Conservation (phyloP, 331 rosid genomes). For the Arachis monticola region DNA sequence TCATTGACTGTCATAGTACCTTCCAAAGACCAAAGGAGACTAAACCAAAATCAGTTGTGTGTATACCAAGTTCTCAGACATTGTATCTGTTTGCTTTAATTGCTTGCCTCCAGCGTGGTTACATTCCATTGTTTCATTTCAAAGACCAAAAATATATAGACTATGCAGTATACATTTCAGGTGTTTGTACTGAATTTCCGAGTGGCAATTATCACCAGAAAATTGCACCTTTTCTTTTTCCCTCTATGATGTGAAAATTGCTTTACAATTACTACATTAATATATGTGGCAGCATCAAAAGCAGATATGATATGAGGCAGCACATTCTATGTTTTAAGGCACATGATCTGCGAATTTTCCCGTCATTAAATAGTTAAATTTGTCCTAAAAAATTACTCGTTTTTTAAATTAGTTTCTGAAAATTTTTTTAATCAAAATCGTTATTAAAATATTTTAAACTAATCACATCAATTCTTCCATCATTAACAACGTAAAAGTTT, state of each 20-base stretch:
- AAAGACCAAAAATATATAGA: neutral
- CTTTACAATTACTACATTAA: neutral
- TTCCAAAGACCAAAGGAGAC: neutral
- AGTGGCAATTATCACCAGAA: neutral
- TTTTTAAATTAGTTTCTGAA: too few relatives aligned
- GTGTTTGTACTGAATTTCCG: neutral
- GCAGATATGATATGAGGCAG: neutral
- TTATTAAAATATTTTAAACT: too few relatives aligned
- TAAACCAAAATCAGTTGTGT: neutral
- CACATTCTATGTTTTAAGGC: neutral
- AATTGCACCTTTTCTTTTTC: too few relatives aligned
- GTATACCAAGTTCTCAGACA: slow-evolving; percentile 5
- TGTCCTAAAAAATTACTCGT: too few relatives aligned
- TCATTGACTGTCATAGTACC: slow-evolving; percentile 26
- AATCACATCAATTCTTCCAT: too few relatives aligned
- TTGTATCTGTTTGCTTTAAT: slow-evolving; percentile 32
- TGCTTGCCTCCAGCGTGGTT: slow-evolving; percentile 27
- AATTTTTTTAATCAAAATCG: too few relatives aligned
- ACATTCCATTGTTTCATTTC: slow-evolving; percentile 22
- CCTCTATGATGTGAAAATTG: neutral
- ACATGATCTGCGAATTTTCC: neutral
- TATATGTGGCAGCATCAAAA: neutral
- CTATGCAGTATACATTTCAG: slow-evolving; percentile 3
- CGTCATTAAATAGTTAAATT: too few relatives aligned
- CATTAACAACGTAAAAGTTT: too few relatives aligned